phyloP scores from a whole-genome alignment of 306 rosid species.

The Quercus bicolor region DNA sequence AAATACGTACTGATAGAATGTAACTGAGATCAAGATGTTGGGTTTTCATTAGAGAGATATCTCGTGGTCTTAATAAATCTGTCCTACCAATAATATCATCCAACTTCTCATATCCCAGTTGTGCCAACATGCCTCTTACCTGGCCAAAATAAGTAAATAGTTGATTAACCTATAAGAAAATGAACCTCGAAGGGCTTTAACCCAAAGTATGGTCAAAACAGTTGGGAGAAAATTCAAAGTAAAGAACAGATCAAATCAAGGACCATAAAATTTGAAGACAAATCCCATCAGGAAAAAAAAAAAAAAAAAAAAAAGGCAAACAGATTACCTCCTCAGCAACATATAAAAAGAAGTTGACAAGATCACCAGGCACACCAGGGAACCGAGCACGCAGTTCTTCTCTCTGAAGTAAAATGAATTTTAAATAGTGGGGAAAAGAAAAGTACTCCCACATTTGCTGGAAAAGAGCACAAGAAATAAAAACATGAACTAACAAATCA shows the following conservation, averaged over 20 bases:
- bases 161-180: background rate
- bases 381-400: slow-evolving; percentile 99
- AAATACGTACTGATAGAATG: slow-evolving; percentile 66
- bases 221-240: background rate
- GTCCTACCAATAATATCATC: slow-evolving; percentile 91
- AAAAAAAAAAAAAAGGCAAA: slow-evolving; percentile 3
- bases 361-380: slow-evolving; percentile 99
- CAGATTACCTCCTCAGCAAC: slow-evolving; percentile 91
- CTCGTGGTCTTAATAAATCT: slow-evolving; percentile 73
- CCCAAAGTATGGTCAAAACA: background rate
- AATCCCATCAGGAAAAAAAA: background rate
- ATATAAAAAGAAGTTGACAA: slow-evolving; percentile 88
- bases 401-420: slow-evolving; percentile 51
- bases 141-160: slow-evolving; percentile 27
- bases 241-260: slow-evolving; percentile 13
- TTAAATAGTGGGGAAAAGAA: background rate
- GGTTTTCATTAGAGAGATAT: slow-evolving; percentile 85
- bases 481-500: slow-evolving; percentile 9
- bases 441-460: slow-evolving; percentile 3
- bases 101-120: slow-evolving; percentile 88
- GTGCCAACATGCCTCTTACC: slow-evolving; percentile 96
- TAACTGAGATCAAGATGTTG: slow-evolving; percentile 84
- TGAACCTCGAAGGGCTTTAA: background rate
- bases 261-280: slow-evolving; percentile 12
- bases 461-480: slow-evolving; percentile 19